Percentiles rank a stretch among this genome's conserved stretches.
Conservation (phyloP, 2,329 filamentous ascomycete species). For the Phaeosphaeriaceae sp. region DNA sequence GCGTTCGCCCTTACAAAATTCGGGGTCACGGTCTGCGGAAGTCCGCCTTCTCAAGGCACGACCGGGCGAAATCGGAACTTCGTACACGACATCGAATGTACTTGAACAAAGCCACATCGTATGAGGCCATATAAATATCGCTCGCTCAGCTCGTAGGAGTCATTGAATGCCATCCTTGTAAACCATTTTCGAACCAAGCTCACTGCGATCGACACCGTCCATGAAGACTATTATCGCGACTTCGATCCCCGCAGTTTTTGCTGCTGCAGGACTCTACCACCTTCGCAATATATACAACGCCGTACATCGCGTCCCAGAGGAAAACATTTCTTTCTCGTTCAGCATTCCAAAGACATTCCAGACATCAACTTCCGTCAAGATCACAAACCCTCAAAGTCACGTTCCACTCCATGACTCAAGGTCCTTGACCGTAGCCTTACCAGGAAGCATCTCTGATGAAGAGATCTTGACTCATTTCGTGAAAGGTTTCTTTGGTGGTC, state of each 20-base stretch:
- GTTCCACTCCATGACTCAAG: slow-evolving; percentile 5
- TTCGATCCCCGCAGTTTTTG: neutral
- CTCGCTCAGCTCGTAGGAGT: neutral
- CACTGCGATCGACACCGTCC: neutral
- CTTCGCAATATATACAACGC: neutral
- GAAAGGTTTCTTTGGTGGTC: slow-evolving; percentile 22
- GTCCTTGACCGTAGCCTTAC: slow-evolving; percentile 5
- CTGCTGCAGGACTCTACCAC: neutral
- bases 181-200: neutral
- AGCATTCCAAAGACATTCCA: slow-evolving; percentile 2
- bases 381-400: slow-evolving; percentile 14
- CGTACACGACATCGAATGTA: neutral
- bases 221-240: neutral
- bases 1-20: neutral
- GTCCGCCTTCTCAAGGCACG: neutral
- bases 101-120: neutral
- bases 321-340: slow-evolving; percentile 2
- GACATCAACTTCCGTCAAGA: slow-evolving; percentile 2
- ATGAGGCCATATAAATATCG: neutral
- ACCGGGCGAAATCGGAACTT: neutral
- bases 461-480: slow-evolving; percentile 15
- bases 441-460: slow-evolving; percentile 9
- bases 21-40: neutral
- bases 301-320: neutral
- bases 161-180: neutral